Evolutionary conservation across 257 asterid species (phyloP).

Genomic region (Coffea eugenioides): DNA sequence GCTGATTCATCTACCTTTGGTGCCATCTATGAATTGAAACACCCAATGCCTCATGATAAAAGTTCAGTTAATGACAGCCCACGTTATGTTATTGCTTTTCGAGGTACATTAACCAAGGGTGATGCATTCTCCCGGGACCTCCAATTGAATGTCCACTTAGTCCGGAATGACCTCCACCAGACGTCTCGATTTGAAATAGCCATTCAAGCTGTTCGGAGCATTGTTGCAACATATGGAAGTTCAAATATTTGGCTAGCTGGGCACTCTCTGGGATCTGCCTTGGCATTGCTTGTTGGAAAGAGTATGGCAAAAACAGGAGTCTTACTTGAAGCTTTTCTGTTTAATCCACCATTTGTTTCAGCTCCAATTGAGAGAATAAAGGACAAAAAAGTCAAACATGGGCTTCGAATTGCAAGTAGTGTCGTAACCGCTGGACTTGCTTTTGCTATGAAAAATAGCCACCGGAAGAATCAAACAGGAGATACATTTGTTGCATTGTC

Average conservation of each 20-base stretch:
- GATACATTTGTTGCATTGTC: conserved; percentile 49
- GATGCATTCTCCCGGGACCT: conserved; percentile 68
- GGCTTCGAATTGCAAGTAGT: conserved; percentile 75
- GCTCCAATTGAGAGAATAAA: conserved; percentile 80
- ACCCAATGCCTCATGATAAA: conserved; percentile 23
- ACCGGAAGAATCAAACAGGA: conserved; percentile 34
- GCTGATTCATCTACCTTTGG: conserved; percentile 77
- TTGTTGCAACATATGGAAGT: conserved; percentile 65
- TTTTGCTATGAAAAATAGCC: conserved; percentile 57
- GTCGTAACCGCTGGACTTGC: conserved; percentile 88
- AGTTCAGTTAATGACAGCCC: conserved; percentile 36
- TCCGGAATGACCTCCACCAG: conserved; percentile 69
- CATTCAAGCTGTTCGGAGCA: conserved; percentile 64
- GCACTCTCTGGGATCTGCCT: conserved; percentile 87
- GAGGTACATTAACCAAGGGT: conserved; percentile 86
- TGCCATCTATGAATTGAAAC: conserved; percentile 57
- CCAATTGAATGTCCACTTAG: conserved; percentile 57
- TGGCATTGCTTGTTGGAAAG: conserved; percentile 84
- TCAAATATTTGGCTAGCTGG: conserved; percentile 73
- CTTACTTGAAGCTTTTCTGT: conserved; percentile 61
- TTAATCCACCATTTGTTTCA: conserved; percentile 83
- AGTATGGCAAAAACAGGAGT: conserved; percentile 62
- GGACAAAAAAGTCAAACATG: conserved; percentile 66
- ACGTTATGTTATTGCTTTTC: conserved; percentile 58
- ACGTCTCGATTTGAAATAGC: conserved; percentile 75